Evolutionary conservation across 208 protist genomes (phyloP).

Genomic region (Tetramitus jugosus): DNA sequence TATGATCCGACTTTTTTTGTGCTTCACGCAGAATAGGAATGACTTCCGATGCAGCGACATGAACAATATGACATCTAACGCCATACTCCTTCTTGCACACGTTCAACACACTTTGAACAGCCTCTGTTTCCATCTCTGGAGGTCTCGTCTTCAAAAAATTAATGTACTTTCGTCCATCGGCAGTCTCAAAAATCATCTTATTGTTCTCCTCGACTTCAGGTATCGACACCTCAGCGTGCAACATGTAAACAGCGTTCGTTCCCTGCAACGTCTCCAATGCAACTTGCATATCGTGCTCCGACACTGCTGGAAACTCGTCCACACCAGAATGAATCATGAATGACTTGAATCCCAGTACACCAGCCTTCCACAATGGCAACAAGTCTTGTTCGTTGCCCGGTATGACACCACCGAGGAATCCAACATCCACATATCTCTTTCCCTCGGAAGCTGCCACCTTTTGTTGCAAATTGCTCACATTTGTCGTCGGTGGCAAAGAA

Average conservation of each 20-base stretch:
- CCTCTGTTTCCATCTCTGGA: background rate
- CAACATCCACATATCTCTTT: conserved; percentile 41
- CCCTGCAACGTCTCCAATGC: background rate
- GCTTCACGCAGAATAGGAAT: conserved; percentile 25
- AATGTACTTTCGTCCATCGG: background rate
- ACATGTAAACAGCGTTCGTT: background rate
- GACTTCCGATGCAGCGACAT: background rate
- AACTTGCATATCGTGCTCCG: conserved; percentile 27
- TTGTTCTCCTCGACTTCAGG: background rate
- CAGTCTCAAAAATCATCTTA: background rate
- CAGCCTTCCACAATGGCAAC: conserved; percentile 33
- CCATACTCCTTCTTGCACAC: background rate
- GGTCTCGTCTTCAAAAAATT: background rate
- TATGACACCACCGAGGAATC: conserved; percentile 37
- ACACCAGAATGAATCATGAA: conserved; percentile 45
- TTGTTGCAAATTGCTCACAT: conserved; percentile 1
- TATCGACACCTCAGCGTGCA: background rate
- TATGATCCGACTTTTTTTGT: too few species aligned
- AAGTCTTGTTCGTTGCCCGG: conserved; percentile 34
- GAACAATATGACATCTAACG: background rate
- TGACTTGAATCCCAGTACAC: conserved; percentile 42
- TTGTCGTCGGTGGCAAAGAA: conserved; percentile 35
- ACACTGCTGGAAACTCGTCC: conserved; percentile 36
- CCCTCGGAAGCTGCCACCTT: conserved; percentile 32
- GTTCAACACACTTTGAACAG: background rate